phyloP scores from a whole-genome alignment of 2,329 filamentous ascomycete species.

The Cercospora beticola region DNA sequence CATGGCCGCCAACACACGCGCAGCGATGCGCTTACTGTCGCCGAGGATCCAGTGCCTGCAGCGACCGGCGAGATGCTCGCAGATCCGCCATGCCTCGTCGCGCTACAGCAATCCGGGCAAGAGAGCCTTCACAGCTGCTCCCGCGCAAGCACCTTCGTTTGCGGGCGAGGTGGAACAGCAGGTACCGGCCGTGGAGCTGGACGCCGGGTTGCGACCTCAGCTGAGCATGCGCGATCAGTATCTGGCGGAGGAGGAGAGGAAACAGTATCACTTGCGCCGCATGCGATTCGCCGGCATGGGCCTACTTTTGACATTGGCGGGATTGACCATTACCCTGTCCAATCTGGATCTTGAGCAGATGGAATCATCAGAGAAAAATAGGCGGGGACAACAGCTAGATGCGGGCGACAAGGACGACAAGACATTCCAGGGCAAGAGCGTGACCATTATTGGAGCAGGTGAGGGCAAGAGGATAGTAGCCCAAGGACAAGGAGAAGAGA shows the following conservation, averaged over 20 bases:
- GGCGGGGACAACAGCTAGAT: constrained; percentile 34
- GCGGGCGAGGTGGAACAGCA: constrained; percentile 16
- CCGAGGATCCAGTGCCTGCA: constrained; percentile 30
- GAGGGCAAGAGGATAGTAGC: constrained; percentile 52
- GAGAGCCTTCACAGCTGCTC: constrained; percentile 30
- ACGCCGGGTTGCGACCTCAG: constrained; percentile 23
- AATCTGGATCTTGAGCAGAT: constrained; percentile 39
- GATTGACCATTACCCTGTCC: constrained; percentile 32
- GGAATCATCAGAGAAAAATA: constrained; percentile 30
- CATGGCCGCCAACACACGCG: constrained; percentile 32
- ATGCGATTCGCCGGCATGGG: constrained; percentile 42
- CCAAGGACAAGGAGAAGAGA: constrained; percentile 53
- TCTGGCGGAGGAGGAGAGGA: constrained; percentile 33
- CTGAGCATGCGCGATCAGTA: constrained; percentile 30
- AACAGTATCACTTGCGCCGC: constrained; percentile 34
- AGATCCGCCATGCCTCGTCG: constrained; percentile 34
- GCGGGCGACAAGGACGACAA: constrained; percentile 37
- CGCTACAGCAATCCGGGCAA: constrained; percentile 39
- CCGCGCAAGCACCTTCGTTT: constrained; percentile 28
- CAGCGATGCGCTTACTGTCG: constrained; percentile 35
- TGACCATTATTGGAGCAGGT: constrained; percentile 62
- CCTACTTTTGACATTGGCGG: constrained; percentile 36
- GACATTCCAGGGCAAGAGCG: constrained; percentile 55
- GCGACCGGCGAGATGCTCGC: constrained; percentile 22
- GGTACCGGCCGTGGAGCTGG: constrained; percentile 7